Evolutionary conservation across 257 asterid genomes (phyloP).

Genomic region (Nicotiana sylvestris): DNA sequence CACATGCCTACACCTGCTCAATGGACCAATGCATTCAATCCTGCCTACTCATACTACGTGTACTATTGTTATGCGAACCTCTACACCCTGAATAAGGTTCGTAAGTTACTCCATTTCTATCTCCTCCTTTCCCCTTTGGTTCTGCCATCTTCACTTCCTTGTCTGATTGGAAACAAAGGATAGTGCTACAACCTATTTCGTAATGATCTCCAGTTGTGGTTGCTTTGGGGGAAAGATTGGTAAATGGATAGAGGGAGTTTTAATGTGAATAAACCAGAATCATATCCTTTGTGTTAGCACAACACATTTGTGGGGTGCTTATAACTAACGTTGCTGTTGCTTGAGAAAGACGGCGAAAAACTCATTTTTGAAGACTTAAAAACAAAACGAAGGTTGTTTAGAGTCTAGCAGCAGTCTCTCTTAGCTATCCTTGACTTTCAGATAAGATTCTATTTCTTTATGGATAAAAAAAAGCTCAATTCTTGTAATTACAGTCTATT

Average conservation of each 20-base stretch:
- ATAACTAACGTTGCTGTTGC: background rate
- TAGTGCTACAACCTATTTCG: background rate
- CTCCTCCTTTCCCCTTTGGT: background rate
- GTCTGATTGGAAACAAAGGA: background rate
- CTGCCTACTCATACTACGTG: conserved; percentile 88
- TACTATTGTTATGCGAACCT: conserved; percentile 98
- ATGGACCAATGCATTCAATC: conserved; percentile 92
- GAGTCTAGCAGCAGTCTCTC: background rate
- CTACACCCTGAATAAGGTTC: conserved; percentile 88
- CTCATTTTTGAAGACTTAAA: background rate
- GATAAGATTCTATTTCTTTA: background rate
- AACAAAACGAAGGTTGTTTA: background rate
- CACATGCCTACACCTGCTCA: conserved; percentile 98
- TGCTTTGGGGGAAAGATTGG: background rate
- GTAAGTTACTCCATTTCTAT: background rate
- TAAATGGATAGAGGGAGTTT: background rate
- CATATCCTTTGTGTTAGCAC: background rate
- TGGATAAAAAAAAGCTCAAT: background rate
- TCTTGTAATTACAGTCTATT: background rate
- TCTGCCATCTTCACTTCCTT: conserved; percentile 2
- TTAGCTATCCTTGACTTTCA: background rate
- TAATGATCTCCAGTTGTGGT: background rate
- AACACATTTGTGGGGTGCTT: background rate
- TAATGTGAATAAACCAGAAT: background rate
- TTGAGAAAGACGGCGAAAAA: background rate